Conservation (phyloP, 495 filamentous ascomycete genomes). For the Penicillium bialowiezense region DNA sequence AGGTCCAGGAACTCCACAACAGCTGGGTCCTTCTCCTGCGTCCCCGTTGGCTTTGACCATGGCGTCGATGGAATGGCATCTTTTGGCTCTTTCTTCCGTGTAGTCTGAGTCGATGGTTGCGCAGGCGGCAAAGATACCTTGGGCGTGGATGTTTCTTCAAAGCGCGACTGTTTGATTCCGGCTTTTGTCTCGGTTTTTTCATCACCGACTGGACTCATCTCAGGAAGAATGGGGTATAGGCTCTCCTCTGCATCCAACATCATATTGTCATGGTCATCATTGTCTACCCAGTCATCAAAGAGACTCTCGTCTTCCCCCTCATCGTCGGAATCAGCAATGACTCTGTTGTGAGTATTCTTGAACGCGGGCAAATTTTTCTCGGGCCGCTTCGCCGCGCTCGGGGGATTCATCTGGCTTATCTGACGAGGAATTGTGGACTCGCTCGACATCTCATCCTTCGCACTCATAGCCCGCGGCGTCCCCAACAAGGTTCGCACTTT, state of each 20-base stretch:
- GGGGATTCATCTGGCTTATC: not conserved
- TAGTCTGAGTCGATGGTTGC: constrained; percentile 7
- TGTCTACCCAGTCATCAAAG: constrained; percentile 22
- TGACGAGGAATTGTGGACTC: not conserved
- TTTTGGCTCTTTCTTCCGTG: constrained; percentile 3
- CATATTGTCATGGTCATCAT: constrained; percentile 26
- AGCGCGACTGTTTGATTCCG: not conserved
- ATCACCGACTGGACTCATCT: constrained; percentile 14
- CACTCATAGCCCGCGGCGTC: not conserved
- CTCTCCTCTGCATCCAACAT: constrained; percentile 18
- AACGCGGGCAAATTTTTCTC: constrained; percentile 4
- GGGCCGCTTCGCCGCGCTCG: constrained; percentile 2
- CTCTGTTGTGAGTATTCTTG: constrained; percentile 13
- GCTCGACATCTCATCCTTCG: not conserved
- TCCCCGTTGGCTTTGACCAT: constrained; percentile 19
- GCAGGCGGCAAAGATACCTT: constrained; percentile 1
- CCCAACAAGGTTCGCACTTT: constrained; percentile 23
- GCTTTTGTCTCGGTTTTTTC: constrained; percentile 6
- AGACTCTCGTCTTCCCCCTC: constrained; percentile 32
- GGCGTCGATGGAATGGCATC: constrained; percentile 5
- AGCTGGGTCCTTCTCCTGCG: constrained; percentile 22
- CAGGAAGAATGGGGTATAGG: constrained; percentile 32
- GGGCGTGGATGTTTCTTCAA: constrained; percentile 5
- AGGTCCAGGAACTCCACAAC: constrained; percentile 32
- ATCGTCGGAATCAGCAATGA: constrained; percentile 49